A percentile compares a stretch with the other conserved stretches of the same genome.
These are phyloP conservation scores for Phytophthora aleatoria DNA, from an alignment of 352 stramenopile species.

Conservation along the genomic window DNA sequence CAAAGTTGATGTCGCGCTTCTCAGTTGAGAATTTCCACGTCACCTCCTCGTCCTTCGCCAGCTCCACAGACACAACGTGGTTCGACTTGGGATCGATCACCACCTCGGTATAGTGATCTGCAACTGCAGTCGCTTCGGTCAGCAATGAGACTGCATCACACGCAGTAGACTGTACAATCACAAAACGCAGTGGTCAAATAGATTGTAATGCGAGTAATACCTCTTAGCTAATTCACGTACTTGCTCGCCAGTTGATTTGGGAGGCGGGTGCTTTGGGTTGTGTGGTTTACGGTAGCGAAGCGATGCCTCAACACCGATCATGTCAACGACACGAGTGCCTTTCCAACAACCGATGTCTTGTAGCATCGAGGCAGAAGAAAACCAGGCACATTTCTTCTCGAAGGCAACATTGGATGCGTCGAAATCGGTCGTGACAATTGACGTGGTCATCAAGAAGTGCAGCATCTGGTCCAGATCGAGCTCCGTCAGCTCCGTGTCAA, in stretches of 20 bases:
- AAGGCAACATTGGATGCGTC: conserved; percentile 47
- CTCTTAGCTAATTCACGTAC: conserved; percentile 13
- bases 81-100: conserved; percentile 43
- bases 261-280: conserved; percentile 43
- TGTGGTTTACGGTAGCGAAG: conserved; percentile 53
- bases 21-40: conserved; percentile 60
- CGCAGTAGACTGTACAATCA: conserved; percentile 15
- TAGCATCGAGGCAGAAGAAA: conserved; percentile 39
- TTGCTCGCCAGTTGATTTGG: conserved; percentile 15
- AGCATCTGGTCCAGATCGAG: conserved; percentile 57
- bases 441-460: conserved; percentile 66
- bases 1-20: conserved; percentile 60
- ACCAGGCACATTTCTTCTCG: conserved; percentile 52
- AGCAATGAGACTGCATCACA: conserved; percentile 45
- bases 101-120: conserved; percentile 36
- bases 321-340: conserved; percentile 51
- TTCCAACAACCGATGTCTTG: conserved; percentile 65
- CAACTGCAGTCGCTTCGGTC: conserved; percentile 24
- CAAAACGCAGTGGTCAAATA: not conserved
- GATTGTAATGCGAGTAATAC: not conserved
- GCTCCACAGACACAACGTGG: conserved; percentile 56
- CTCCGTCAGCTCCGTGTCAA: conserved; percentile 31
- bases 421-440: conserved; percentile 59
- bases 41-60: conserved; percentile 45
- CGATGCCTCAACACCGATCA: conserved; percentile 51